Conservation (phyloP, 805 yeast genomes). For the Suhomyces tanzawaensis region DNA sequence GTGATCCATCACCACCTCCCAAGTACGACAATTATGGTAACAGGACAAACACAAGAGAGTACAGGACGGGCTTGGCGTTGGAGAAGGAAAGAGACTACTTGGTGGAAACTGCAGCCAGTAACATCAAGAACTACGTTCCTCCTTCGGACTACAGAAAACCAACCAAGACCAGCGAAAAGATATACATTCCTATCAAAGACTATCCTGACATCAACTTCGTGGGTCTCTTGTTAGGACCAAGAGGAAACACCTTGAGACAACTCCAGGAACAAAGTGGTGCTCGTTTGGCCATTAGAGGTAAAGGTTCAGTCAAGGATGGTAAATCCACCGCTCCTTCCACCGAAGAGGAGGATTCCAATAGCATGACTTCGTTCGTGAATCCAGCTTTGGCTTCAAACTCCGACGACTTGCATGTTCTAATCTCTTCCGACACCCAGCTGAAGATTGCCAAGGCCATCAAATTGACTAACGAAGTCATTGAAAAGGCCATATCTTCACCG, state of each 20-base stretch:
- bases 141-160: slow-evolving; percentile 79
- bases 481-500: slow-evolving; percentile 83
- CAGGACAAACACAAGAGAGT: slow-evolving; percentile 81
- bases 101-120: slow-evolving; percentile 69
- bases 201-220: slow-evolving; percentile 92
- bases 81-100: slow-evolving; percentile 80
- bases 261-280: slow-evolving; percentile 88
- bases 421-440: slow-evolving; percentile 78
- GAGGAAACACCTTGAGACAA: slow-evolving; percentile 84
- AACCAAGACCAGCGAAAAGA: slow-evolving; percentile 68
- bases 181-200: slow-evolving; percentile 79
- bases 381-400: slow-evolving; percentile 22
- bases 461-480: slow-evolving; percentile 70
- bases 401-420: slow-evolving; percentile 86
- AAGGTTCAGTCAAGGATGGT: slow-evolving; percentile 95
- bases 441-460: slow-evolving; percentile 73
- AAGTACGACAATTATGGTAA: slow-evolving; percentile 79
- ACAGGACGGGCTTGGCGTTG: slow-evolving; percentile 54
- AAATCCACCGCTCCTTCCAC: slow-evolving; percentile 53
- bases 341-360: slow-evolving; percentile 29
- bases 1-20: slow-evolving; percentile 92
- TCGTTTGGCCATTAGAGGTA: slow-evolving; percentile 85
- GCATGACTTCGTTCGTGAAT: slow-evolving; percentile 19
- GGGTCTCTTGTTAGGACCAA: slow-evolving; percentile 88
- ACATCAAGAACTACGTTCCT: slow-evolving; percentile 73